These are phyloP conservation scores for Ustilago trichophora DNA, from an alignment of 1,284 basidiomycete genomes.

Conservation along the genomic window DNA sequence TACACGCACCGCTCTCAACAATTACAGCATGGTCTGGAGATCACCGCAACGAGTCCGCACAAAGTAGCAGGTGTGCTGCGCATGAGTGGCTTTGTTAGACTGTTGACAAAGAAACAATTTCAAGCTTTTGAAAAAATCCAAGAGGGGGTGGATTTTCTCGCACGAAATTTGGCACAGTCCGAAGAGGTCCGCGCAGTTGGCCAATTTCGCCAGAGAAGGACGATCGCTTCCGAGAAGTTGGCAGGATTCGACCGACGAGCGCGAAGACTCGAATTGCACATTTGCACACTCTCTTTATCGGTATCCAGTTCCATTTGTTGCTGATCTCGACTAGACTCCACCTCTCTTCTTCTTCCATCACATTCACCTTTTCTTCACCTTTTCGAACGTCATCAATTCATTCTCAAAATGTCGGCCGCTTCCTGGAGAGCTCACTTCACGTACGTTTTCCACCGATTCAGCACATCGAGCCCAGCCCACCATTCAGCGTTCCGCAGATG, in stretches of 20 bases:
- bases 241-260: constrained; percentile 1
- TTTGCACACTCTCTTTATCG: too few species aligned
- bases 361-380: constrained; percentile 3
- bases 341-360: constrained; percentile 4
- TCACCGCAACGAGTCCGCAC: too few species aligned
- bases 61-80: too few species aligned
- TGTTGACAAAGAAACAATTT: too few species aligned
- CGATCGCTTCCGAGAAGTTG: constrained; percentile 30
- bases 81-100: too few species aligned
- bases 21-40: too few species aligned
- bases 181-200: constrained; percentile 25
- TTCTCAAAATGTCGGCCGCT: constrained; percentile 54
- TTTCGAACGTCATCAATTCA: constrained; percentile 6
- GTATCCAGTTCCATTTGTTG: constrained; percentile 8
- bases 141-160: too few species aligned
- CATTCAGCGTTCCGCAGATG: too few species aligned
- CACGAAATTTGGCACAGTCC: constrained; percentile 4
- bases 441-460: constrained; percentile 36
- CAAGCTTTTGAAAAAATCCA: too few species aligned
- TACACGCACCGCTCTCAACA: constrained; percentile 2
- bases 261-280: constrained; percentile 7
- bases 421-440: constrained; percentile 64
- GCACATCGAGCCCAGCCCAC: too few species aligned
- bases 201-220: too few species aligned
- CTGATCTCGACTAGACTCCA: constrained; percentile 15